Evolutionary conservation across 1,284 basidiomycete species (phyloP), one percentile per base, ranked within the genome.

Genomic region (Athelia psychrophila): DNA sequence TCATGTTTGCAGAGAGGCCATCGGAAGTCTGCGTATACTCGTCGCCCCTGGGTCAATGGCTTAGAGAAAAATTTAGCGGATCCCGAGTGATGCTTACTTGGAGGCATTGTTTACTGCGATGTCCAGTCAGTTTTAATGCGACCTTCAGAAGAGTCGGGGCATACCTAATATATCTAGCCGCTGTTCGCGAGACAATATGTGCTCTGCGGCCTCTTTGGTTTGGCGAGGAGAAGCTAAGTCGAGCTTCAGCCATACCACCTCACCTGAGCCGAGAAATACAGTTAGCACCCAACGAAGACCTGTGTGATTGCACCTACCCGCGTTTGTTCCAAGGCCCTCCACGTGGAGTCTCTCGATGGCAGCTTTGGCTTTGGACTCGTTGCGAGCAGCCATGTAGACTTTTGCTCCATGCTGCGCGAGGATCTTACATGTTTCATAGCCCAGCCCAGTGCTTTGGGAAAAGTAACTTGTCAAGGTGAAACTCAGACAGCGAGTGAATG

Each of bases 81-180:
- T n/a, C n/a, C n/a, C n/a, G n/a, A n/a, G n/a, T n/a, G n/a, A n/a
- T n/a, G 54, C 74, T 50, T 55, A 80, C 78, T 72, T 50, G 0
- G 71, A 78, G 54, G 80, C 80, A 54, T 83, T 81, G 56, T 81
- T 78, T 40, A 83, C 79, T 81, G 46, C 12, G 27, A 24, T 20
- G 20, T 5, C 30, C 2, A 18, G 33, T 27, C 19, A 45, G 48
- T 22, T 30, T 15, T 15, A 32, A 40, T 9, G 27, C 9, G 47
- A 25, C 22, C 44, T 20, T 19, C 22, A 18, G 27, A 23, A 32
- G 6, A 50, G 25, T 35, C 6, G 20, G 9, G n/a, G 66, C 72
- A 38, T 52, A 82, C 82, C 61, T n/a, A 83, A 62, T n/a, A 82
- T 63, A 54, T 84, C 81, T 36, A 83, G 61, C 33, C 77, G 68